phyloP scores from a whole-genome alignment of 495 filamentous ascomycete species.

The Hypoxylon intermedium region DNA sequence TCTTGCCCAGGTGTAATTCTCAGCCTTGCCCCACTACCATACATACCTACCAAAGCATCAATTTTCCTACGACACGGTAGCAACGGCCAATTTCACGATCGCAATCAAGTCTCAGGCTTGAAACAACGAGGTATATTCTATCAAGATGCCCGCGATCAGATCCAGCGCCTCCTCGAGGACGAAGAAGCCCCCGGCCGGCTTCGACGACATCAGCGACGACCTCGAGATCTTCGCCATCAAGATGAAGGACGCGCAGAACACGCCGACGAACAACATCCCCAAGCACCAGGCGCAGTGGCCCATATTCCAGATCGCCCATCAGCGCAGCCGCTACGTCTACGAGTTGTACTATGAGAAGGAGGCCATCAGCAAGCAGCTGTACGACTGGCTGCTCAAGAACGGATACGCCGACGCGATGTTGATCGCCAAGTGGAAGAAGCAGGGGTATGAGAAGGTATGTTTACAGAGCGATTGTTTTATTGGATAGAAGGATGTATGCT shows the following conservation, averaged over 20 bases:
- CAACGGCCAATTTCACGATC: conserved; percentile 3
- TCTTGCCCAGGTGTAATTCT: conserved; percentile 15
- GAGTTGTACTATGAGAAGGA: conserved; percentile 98
- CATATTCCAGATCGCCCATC: conserved; percentile 96
- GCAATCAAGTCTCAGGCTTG: background rate
- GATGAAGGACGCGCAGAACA: conserved; percentile 97
- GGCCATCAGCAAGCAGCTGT: conserved; percentile 87
- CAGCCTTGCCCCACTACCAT: conserved; percentile 37
- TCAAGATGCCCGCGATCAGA: conserved; percentile 83
- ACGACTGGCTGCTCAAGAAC: conserved; percentile 97
- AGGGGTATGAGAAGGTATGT: conserved; percentile 94
- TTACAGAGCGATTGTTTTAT: background rate
- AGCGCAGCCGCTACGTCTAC: conserved; percentile 92
- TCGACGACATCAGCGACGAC: conserved; percentile 96
- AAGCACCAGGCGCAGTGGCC: conserved; percentile 93
- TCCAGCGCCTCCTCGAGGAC: conserved; percentile 63
- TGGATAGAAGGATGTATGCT: background rate
- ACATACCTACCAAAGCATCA: conserved; percentile 2
- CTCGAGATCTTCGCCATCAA: conserved; percentile 95
- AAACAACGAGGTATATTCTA: too few relatives aligned
- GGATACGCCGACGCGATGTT: conserved; percentile 91
- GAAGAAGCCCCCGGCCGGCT: conserved; percentile 93
- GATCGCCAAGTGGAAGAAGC: conserved; percentile 99
- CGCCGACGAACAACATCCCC: conserved; percentile 58
- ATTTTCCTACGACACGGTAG: background rate